Evolutionary conservation across 495 filamentous ascomycete genomes (phyloP), one percentile per base, ranked within the genome.

Genomic region (Lasiosphaeria miniovina): DNA sequence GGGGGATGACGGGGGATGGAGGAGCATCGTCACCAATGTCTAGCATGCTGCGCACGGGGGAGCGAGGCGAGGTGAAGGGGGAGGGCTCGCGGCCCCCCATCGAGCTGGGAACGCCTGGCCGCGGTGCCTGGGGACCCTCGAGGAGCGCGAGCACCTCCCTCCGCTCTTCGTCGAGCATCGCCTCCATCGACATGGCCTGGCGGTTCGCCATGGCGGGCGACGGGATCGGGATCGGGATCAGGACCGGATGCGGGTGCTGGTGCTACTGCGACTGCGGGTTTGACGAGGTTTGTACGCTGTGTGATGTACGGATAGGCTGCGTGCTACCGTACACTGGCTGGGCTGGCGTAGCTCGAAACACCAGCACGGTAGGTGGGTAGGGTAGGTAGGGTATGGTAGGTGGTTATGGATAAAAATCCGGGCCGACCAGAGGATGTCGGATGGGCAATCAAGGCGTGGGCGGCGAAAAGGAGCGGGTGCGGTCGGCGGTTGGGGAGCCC

Each of bases 141-240:
- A 90, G 72, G 49, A 89, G 72, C 57, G 81, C 83, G 63, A 90
- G 76, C 46, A 91, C 82, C 73, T 88, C 88, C 58, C 78, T 79
- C 49, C 86, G 80, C 75, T 91, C 88, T 72, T 90, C 85, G 66
- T 90, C 87, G 49, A 90, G 77, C 54, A 85, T 83, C 31, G 84
- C 78, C 76, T 90, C 87, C 58, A 90, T 81, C 61, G 88, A 89
- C 87, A 81, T 81, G 10, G 68, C 48, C 35, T 65, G 68, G 34
- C 68, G 65, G 7, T 58, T 58, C 34, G 71, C 59, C 70, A 73
- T 73, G 56, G 11, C 63, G 68, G 61, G 65, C 65, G 17, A 33
- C 53, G 12, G 34, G 41, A 12, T 34, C 50, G 33, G 31, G 6
- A 15, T 12, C 11, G 12, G 43, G 12, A 43, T 4, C 10, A 1